These are phyloP conservation scores for Gymnopilus dilepis DNA, from an alignment of 768 basidiomycete species.

Conservation along the genomic window DNA sequence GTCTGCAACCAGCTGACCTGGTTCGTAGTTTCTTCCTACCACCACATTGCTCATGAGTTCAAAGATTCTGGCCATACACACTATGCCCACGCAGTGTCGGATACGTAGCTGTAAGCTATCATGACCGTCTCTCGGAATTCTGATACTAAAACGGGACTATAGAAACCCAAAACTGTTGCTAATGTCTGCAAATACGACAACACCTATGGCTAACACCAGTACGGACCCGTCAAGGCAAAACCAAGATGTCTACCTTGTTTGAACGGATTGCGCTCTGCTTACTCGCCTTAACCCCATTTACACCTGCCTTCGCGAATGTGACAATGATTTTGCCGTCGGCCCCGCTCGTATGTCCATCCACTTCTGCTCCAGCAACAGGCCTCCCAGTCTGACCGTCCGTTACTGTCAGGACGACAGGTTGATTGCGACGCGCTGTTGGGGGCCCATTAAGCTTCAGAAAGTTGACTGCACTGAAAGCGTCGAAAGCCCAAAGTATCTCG, in stretches of 20 bases:
- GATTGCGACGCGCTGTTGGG: conserved; percentile 21
- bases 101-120: too few species aligned
- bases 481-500: conserved; percentile 44
- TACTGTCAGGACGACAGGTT: conserved; percentile 39
- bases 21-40: too few species aligned
- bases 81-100: too few species aligned
- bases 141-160: too few species aligned
- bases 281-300: conserved; percentile 34
- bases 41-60: too few species aligned
- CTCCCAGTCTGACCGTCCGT: conserved; percentile 40
- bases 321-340: conserved; percentile 30
- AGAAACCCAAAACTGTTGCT: too few species aligned
- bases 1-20: too few species aligned
- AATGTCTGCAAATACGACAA: too few species aligned
- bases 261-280: conserved; percentile 36
- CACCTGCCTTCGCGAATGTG: conserved; percentile 27
- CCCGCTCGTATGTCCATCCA: conserved; percentile 22
- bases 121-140: too few species aligned
- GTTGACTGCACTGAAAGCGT: conserved; percentile 38
- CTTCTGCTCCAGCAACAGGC: conserved; percentile 39
- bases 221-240: conserved; percentile 7
- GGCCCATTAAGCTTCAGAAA: conserved; percentile 44
- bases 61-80: too few species aligned
- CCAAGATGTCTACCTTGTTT: conserved; percentile 28
- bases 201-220: too few species aligned